phyloP scores from a whole-genome alignment of 1,139 yeast genomes.

The Scheffersomyces insectosa region DNA sequence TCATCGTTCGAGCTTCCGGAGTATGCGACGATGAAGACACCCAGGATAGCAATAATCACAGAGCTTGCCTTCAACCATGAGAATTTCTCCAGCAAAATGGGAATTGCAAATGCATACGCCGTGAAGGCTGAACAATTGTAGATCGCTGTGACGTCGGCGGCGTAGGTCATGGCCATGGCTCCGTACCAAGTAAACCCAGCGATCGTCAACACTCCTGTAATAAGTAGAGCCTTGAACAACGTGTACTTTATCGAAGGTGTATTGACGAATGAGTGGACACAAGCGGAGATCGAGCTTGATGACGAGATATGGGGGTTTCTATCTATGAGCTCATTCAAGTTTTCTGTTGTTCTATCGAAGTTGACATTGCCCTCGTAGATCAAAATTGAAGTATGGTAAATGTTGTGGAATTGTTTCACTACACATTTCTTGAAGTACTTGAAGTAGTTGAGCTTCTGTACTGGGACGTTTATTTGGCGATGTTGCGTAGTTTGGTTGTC shows the following conservation, averaged over 20 bases:
- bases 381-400: slow-evolving; percentile 52
- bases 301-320: slow-evolving; percentile 44
- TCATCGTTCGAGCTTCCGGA: slow-evolving; percentile 41
- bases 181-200: slow-evolving; percentile 90
- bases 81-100: slow-evolving; percentile 65
- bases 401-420: slow-evolving; percentile 50
- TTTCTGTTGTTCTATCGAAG: slow-evolving; percentile 33
- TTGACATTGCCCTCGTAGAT: slow-evolving; percentile 44
- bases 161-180: slow-evolving; percentile 78
- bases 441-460: slow-evolving; percentile 18
- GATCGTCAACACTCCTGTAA: slow-evolving; percentile 61
- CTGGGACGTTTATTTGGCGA: slow-evolving; percentile 10
- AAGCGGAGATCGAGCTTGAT: slow-evolving; percentile 36
- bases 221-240: slow-evolving; percentile 38
- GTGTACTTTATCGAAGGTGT: slow-evolving; percentile 54
- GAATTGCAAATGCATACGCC: slow-evolving; percentile 83
- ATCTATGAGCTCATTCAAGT: slow-evolving; percentile 39
- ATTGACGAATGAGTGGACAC: slow-evolving; percentile 34
- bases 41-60: slow-evolving; percentile 70
- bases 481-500: slow-evolving; percentile 4
- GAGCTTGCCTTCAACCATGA: slow-evolving; percentile 65
- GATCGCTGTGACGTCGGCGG: slow-evolving; percentile 86
- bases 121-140: slow-evolving; percentile 89
- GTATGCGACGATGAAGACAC: slow-evolving; percentile 81
- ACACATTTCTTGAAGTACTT: slow-evolving; percentile 44